Conservation (phyloP, 495 filamentous ascomycete genomes). For the Xylaria venustula region DNA sequence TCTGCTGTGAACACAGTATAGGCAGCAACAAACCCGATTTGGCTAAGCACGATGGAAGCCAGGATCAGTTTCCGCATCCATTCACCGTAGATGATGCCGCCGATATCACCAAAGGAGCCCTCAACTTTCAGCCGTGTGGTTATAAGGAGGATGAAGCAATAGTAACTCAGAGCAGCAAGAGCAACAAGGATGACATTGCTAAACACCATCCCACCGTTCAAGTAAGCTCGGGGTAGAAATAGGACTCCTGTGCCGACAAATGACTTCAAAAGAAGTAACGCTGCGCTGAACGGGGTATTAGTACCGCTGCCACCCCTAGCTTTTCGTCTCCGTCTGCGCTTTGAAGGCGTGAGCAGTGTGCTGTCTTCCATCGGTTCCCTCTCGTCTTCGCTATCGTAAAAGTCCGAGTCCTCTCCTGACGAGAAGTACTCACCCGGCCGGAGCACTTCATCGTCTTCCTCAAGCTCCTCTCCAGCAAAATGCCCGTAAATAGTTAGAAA, state of each 20-base stretch:
- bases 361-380: conserved; percentile 78
- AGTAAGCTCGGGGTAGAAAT: conserved; percentile 86
- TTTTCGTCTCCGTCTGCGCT: conserved; percentile 69
- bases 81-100: conserved; percentile 84
- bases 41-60: conserved; percentile 85
- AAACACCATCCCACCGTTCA: conserved; percentile 97
- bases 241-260: conserved; percentile 98
- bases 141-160: conserved; percentile 92
- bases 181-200: conserved; percentile 83
- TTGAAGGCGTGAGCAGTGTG: conserved; percentile 70
- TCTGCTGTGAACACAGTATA: conserved; percentile 98
- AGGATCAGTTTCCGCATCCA: conserved; percentile 87
- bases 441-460: conserved; percentile 90
- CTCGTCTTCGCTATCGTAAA: conserved; percentile 58
- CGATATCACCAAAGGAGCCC: conserved; percentile 94
- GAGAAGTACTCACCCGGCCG: conserved; percentile 82
- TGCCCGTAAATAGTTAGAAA: conserved; percentile 94
- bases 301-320: conserved; percentile 67
- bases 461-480: conserved; percentile 93
- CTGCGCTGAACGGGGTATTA: conserved; percentile 69
- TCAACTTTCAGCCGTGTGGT: conserved; percentile 79
- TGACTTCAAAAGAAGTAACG: conserved; percentile 84
- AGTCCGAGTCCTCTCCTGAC: conserved; percentile 59
- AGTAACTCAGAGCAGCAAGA: conserved; percentile 84
- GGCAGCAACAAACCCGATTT: conserved; percentile 93